A percentile compares a stretch with the other conserved stretches of the same genome.
Evolutionary conservation across 495 filamentous ascomycete species (phyloP).

Genomic region (Penicillium paradoxum): DNA sequence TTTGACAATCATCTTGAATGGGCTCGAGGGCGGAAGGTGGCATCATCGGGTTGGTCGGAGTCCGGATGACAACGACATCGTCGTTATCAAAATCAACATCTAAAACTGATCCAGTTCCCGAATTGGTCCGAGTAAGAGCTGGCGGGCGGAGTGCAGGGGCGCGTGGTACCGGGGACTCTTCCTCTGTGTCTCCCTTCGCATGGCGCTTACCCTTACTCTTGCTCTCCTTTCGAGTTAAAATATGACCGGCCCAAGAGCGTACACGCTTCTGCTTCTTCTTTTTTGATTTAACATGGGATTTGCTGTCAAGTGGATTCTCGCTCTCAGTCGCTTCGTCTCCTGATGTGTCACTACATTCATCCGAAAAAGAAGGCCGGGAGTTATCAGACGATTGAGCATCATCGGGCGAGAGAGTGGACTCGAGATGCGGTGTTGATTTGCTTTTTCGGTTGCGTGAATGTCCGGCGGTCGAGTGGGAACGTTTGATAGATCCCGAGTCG

Average conservation of each 20-base stretch:
- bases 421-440: conserved; percentile 28
- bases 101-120: conserved; percentile 36
- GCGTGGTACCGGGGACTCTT: conserved; percentile 6
- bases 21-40: conserved; percentile 19
- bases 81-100: conserved; percentile 53
- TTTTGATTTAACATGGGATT: conserved; percentile 44
- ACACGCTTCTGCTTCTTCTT: conserved; percentile 78
- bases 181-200: conserved; percentile 17
- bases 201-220: conserved; percentile 49
- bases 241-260: conserved; percentile 73
- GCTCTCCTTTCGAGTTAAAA: conserved; percentile 62
- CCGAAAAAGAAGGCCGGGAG: conserved; percentile 30
- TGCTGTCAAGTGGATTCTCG: conserved; percentile 19
- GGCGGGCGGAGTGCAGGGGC: conserved; percentile 35
- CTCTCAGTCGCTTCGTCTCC: conserved; percentile 19
- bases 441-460: conserved; percentile 36
- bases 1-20: conserved; percentile 19
- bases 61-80: conserved; percentile 46
- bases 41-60: conserved; percentile 35
- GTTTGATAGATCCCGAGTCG: conserved; percentile 21
- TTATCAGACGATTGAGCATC: conserved; percentile 25
- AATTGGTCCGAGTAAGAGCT: conserved; percentile 39
- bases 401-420: conserved; percentile 21
- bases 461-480: conserved; percentile 34
- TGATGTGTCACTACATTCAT: conserved; percentile 30